Conservation (phyloP, 768 basidiomycete genomes). For the Favolaschia claudopus region DNA sequence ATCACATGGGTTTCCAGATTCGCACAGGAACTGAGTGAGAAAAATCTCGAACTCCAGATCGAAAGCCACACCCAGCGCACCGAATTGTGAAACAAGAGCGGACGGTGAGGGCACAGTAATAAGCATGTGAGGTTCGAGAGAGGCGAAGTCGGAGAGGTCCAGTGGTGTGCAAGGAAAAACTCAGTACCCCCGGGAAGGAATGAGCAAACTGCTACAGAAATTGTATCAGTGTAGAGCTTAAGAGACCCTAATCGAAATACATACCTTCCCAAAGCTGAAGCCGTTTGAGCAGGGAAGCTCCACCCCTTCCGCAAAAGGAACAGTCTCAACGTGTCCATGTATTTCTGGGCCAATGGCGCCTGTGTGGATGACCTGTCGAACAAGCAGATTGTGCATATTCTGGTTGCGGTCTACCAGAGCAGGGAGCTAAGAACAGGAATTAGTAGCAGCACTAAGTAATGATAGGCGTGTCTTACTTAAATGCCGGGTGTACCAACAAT, state of each 20-base stretch:
- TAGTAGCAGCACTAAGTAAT: not conserved
- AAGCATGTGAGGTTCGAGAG: not conserved
- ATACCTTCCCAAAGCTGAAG: not conserved
- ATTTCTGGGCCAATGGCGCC: constrained; percentile 2
- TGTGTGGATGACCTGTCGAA: too few relatives aligned
- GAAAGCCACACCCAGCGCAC: too few relatives aligned
- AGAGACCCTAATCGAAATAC: too few relatives aligned
- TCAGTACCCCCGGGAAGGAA: constrained; percentile 1
- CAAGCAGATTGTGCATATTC: constrained; percentile 3
- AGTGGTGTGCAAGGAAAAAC: not conserved
- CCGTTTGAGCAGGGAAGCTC: not conserved
- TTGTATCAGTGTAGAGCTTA: not conserved
- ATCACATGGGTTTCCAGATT: too few relatives aligned
- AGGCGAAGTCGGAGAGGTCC: not conserved
- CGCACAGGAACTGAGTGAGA: too few relatives aligned
- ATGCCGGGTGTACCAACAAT: not conserved
- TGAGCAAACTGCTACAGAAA: not conserved
- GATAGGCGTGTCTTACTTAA: not conserved
- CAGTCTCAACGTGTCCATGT: not conserved
- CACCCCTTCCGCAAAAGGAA: not conserved
- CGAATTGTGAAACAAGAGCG: too few relatives aligned
- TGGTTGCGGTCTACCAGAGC: not conserved
- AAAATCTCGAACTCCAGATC: too few relatives aligned
- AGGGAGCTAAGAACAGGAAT: not conserved
- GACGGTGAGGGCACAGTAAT: not conserved